Evolutionary conservation across 2,329 filamentous ascomycete species (phyloP), one percentile per base, ranked within the genome.

Genomic region (Arthrobotrys sphaeroides): DNA sequence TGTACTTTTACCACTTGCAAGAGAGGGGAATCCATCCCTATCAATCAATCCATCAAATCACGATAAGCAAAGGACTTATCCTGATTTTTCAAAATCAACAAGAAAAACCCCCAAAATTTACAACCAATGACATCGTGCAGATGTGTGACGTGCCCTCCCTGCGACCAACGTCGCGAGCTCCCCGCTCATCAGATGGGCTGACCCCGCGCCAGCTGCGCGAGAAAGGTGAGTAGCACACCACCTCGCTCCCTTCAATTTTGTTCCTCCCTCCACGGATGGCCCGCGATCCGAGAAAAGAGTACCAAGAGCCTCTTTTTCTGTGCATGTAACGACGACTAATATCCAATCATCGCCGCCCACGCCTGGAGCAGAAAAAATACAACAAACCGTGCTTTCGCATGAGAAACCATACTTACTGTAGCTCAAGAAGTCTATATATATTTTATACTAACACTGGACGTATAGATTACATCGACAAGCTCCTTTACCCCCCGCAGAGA

Each of bases 321-420:
- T 31, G 18, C 20, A 16, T 6, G 13, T 13, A 28, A 10, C n/a
- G 24, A 24, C n/a, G 22, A 2, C 20, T 20, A 7, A 5, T 13
- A 16, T 40, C 55, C 55, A 60, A 60, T 60, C 55, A 31, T 60
- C 31, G 22, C 20, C 55, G 28, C 28, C 55, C 55, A 60, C 55
- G 55, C 36, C 36, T 26, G 18, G 3, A 10, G 6, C 16, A 33
- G n/a, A n/a, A 59, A 59, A 59, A 59, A 55, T 55, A 55, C 51
- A 55, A 55, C 51, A 55, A 55, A 55, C 10, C 51, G 31, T 55
- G 28, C 49, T 55, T 38, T 55, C 24, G 51, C 51, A 55, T 55
- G 31, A 55, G 33, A 33, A 33, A 33, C 5, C 5, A 33, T 5
- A 10, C 28, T 33, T 33, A n/a, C n/a, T n/a, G n/a, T n/a, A 16